Base-by-base conservation (phyloP, 1,284 basidiomycete species). In the Heterobasidion occidentale region DNA sequence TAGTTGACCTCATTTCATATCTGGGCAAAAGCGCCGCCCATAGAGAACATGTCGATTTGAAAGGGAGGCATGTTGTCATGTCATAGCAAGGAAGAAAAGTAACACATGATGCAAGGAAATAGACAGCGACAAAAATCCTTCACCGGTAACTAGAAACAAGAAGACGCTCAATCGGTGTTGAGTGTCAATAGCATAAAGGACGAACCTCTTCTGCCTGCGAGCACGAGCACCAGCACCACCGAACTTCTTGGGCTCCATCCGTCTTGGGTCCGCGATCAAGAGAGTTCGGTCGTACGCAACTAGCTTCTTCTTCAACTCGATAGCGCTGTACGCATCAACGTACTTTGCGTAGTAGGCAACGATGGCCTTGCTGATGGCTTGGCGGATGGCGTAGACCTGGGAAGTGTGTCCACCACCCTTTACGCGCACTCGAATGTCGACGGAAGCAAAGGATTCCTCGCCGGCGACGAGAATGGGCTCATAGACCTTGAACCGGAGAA, bases 381-480 rank as follows among this genome's bases (percentile, higher is more conserved):
- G 97, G 66, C 97, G 94, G 75, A 99, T 94, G 64, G 97, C 97
- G 77, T 99, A 99, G 64, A 99, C 84, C 77, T 99, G 97, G 60
- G 96, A 98, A 62, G 94, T 95, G 81, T 98, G 96, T 76, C 97
- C 97, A 86, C 97, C 97, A 77, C 97, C 97, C 77, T 95, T 96
- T 65, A 98, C 97, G 58, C 95, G 92, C 59, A 99, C 92, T 66
- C 96, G 93, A 77, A 99, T 95, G 79, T 99, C 96, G 68, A 99
- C 80, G 64, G 80, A 78, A 60, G 80, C 74, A 70, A 96, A 92
- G 57, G 87, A 81, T 58, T 95, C 93, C 70, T 92, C 88, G 63
- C 92, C 91, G 58, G 87, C 86, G 59, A 94, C 89, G 63, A 97
- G 88, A 70, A 97, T 78, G 62, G 93, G 88, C 77, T 99, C 96